phyloP scores from a whole-genome alignment of 345 rosid genomes.

The Eucalyptus urophylla region DNA sequence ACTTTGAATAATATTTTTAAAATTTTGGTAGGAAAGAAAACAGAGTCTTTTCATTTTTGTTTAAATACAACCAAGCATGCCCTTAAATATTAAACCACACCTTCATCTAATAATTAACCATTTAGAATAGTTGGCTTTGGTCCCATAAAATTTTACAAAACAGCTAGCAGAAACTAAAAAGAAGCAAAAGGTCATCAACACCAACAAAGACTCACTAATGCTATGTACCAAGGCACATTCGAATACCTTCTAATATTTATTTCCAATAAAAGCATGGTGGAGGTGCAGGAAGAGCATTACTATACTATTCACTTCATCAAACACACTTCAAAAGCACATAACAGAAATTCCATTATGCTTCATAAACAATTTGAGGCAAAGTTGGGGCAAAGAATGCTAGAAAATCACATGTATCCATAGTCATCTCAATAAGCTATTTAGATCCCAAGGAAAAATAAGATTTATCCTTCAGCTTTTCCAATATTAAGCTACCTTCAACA shows the following conservation, averaged over 20 bases:
- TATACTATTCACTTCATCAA: background rate
- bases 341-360: background rate
- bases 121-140: background rate
- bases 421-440: background rate
- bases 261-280: background rate
- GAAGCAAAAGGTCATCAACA: background rate
- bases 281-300: background rate
- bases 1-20: background rate
- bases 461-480: background rate
- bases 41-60: background rate
- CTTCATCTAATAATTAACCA: background rate
- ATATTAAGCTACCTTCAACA: background rate
- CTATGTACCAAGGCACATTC: background rate
- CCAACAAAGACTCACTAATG: background rate
- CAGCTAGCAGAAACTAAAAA: background rate
- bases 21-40: background rate
- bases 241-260: background rate
- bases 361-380: background rate
- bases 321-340: background rate
- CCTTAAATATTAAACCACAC: background rate
- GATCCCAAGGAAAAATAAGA: background rate
- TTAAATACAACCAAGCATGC: background rate
- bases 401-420: background rate
- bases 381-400: background rate
- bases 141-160: background rate